Conservation (phyloP, 2,329 filamentous ascomycete genomes). For the Pestalotiopsis sp. region DNA sequence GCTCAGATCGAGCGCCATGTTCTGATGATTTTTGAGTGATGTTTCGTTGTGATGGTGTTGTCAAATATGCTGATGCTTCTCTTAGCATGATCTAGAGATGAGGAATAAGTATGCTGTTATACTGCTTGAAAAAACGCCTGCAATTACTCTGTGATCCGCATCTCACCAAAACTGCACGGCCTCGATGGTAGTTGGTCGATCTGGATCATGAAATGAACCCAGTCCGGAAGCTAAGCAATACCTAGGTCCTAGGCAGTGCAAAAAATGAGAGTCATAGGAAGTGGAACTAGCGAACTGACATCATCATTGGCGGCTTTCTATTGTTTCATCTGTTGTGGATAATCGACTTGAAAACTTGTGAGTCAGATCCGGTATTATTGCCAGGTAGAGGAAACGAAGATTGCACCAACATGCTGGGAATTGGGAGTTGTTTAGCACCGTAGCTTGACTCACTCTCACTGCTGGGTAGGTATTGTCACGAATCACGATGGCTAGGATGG, state of each 20-base stretch:
- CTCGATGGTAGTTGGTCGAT: no score
- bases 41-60: not conserved
- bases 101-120: not conserved
- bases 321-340: not conserved
- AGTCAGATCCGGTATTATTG: not conserved
- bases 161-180: no score
- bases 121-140: not conserved
- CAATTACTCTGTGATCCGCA: no score
- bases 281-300: not conserved
- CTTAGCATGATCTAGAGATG: not conserved
- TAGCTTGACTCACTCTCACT: not conserved
- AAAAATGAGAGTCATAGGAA: conserved; percentile 13
- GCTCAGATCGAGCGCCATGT: conserved; percentile 14
- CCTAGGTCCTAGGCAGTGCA: not conserved
- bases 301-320: conserved; percentile 2
- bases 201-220: not conserved
- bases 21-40: not conserved
- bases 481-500: not conserved
- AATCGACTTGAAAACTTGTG: not conserved
- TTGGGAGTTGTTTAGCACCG: not conserved
- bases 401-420: not conserved
- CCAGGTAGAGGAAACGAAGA: not conserved
- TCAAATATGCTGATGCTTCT: not conserved
- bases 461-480: not conserved
- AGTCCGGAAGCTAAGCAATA: not conserved